phyloP scores from a whole-genome alignment of 2,329 filamentous ascomycete genomes.

The Nemania diffusa region DNA sequence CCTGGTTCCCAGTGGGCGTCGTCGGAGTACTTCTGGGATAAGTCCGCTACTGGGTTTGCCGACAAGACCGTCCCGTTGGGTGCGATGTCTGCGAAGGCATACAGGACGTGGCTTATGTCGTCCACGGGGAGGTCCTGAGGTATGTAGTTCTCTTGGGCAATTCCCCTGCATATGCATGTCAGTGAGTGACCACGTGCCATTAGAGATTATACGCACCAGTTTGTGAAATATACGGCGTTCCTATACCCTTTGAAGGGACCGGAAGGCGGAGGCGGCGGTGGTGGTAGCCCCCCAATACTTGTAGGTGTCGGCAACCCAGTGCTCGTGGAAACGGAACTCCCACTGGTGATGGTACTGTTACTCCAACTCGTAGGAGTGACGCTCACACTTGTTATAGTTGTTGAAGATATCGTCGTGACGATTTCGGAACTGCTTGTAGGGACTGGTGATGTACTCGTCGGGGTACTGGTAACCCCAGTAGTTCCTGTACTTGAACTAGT shows the following conservation, averaged over 20 bases:
- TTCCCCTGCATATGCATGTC: slow-evolving; percentile 49
- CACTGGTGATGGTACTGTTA: slow-evolving; percentile 25
- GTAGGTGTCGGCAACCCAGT: slow-evolving; percentile 37
- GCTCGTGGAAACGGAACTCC: slow-evolving; percentile 30
- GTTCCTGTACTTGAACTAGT: slow-evolving; percentile 24
- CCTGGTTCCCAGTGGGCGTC: slow-evolving; percentile 58
- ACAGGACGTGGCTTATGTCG: slow-evolving; percentile 79
- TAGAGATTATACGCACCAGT: slow-evolving; percentile 56
- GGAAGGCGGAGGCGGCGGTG: slow-evolving; percentile 34
- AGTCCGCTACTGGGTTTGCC: slow-evolving; percentile 71
- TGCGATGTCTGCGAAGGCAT: slow-evolving; percentile 61
- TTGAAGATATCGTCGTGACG: slow-evolving; percentile 22
- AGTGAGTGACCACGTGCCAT: neutral
- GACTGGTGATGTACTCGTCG: slow-evolving; percentile 22
- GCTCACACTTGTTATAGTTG: slow-evolving; percentile 20
- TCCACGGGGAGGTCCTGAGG: slow-evolving; percentile 74
- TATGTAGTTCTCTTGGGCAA: slow-evolving; percentile 63
- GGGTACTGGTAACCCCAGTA: slow-evolving; percentile 9
- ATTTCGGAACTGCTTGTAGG: slow-evolving; percentile 21
- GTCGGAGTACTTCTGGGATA: slow-evolving; percentile 77
- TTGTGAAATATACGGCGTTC: slow-evolving; percentile 65
- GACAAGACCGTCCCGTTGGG: slow-evolving; percentile 62
- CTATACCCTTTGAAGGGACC: slow-evolving; percentile 44
- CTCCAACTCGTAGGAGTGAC: slow-evolving; percentile 22
- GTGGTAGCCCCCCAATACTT: slow-evolving; percentile 31